Evolutionary conservation across 495 filamentous ascomycete genomes (phyloP), one percentile per base, ranked within the genome.

Genomic region (Xylaria palmicola): DNA sequence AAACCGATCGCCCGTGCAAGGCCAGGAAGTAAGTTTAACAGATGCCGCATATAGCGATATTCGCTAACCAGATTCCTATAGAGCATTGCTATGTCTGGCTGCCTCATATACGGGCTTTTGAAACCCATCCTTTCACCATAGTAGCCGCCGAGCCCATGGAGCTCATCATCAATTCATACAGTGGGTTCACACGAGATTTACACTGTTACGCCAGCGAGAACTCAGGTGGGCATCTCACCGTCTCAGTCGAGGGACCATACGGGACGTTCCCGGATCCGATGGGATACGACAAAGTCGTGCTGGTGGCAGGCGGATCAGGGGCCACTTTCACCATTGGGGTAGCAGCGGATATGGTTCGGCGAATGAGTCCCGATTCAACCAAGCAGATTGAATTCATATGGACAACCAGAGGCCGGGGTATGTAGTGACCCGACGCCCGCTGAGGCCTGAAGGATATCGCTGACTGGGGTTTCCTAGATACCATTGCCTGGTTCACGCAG

Each of bases 81-180:
- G 57, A 85, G 52, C 85, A 88, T 63, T 83, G 81, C 56, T 88
- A 85, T 56, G 63, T 87, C 36, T 86, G 80, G 79, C 79, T 87
- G 8, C 85, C 83, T 0, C 73, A 75, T n/a, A 79, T 87, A 30
- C 78, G 82, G 34, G 63, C 72, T 15, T 72, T 84, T 26, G 81
- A 87, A 64, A 83, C 82, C 3, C 85, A 88, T 65, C 85, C 84
- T 0, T 87, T 88, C 56, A 87, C 84, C n/a, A 81, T 86, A 56
- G 76, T 85, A 24, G 74, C 73, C n/a, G 75, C 68, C 13, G 67
- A 72, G 6, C 76, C 77, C 0, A 65, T 83, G 39, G 84, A 87
- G 66, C 81, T 87, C 24, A 74, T 86, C 6, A 74, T 85, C 62
- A 78, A 79, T 34, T 72, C 77, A 13, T 77, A 84, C 65, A 78